These are phyloP conservation scores for Botrytis aclada DNA, from an alignment of 2,329 filamentous ascomycete species.

Conservation along the genomic window DNA sequence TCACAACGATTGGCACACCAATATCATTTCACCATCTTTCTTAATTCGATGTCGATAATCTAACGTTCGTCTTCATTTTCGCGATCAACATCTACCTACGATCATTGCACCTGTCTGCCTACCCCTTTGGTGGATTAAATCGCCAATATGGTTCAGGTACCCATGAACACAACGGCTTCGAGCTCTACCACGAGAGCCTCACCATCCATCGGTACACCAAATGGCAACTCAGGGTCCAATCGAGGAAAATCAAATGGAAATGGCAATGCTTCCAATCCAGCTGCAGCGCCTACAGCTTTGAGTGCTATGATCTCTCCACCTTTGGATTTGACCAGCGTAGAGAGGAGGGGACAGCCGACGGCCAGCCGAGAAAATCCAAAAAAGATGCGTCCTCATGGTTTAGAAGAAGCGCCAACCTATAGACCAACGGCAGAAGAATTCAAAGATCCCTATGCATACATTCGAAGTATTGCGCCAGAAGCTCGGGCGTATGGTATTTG, in stretches of 20 bases:
- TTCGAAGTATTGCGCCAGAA: conserved; percentile 85
- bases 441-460: conserved; percentile 89
- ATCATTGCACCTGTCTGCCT: background rate
- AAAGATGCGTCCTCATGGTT: conserved; percentile 74
- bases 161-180: conserved; percentile 30
- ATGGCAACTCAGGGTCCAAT: conserved; percentile 28
- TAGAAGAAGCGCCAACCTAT: conserved; percentile 88
- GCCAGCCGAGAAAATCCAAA: conserved; percentile 73
- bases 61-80: conserved; percentile 18
- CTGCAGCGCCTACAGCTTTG: conserved; percentile 34
- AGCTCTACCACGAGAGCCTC: conserved; percentile 31
- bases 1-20: background rate
- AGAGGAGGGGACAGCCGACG: conserved; percentile 80
- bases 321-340: conserved; percentile 84
- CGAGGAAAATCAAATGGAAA: conserved; percentile 33
- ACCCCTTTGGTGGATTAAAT: conserved; percentile 9
- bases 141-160: conserved; percentile 37
- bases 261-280: conserved; percentile 37
- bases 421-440: conserved; percentile 90
- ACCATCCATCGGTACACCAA: conserved; percentile 32
- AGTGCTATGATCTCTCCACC: conserved; percentile 46
- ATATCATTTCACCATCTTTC: background rate
- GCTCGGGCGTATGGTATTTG: conserved; percentile 86
- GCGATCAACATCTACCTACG: background rate
- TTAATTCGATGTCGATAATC: conserved; percentile 32